A percentile compares a stretch with the other conserved stretches of the same genome.
Evolutionary conservation across 2,329 filamentous ascomycete species (phyloP).

Genomic region (Erysiphe neolycopersici): DNA sequence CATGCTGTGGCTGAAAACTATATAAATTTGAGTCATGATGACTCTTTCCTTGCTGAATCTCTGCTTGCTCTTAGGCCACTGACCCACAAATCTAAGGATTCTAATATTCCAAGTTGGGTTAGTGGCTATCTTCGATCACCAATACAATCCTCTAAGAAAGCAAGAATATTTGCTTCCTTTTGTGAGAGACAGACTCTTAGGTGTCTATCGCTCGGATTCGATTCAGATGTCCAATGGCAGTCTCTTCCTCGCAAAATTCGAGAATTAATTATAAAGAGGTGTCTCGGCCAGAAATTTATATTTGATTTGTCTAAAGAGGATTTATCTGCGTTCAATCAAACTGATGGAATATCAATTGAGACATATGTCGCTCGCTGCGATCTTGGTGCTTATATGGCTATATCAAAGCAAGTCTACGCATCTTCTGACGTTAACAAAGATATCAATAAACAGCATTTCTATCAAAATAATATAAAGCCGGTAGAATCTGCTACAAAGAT

Average conservation of each 20-base stretch:
- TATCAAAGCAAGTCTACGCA: slow-evolving; percentile 3
- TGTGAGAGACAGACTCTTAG: slow-evolving; percentile 17
- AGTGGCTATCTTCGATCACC: slow-evolving; percentile 4
- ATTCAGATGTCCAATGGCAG: slow-evolving; percentile 25
- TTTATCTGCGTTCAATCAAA: slow-evolving; percentile 6
- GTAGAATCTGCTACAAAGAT: slow-evolving; percentile 3
- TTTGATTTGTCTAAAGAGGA: slow-evolving; percentile 6
- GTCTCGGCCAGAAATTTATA: slow-evolving; percentile 15
- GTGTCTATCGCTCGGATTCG: slow-evolving; percentile 21
- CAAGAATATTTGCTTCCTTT: slow-evolving; percentile 3
- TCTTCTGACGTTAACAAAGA: slow-evolving; percentile 1
- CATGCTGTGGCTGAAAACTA: slow-evolving; percentile 5
- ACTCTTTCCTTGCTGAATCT: slow-evolving; percentile 16
- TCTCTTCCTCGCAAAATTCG: slow-evolving; percentile 20
- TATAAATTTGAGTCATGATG: slow-evolving; percentile 10
- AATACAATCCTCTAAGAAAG: slow-evolving; percentile 15
- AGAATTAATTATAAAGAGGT: slow-evolving; percentile 19
- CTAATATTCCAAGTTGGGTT: slow-evolving; percentile 3
- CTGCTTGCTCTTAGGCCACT: slow-evolving; percentile 5
- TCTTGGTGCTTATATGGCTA: slow-evolving; percentile 7
- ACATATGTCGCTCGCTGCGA: slow-evolving; percentile 8
- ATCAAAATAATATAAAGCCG: slow-evolving; percentile 2
- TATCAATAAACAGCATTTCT: slow-evolving; percentile 1
- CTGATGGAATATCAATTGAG: slow-evolving; percentile 3
- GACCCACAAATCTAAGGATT: not conserved